phyloP scores from a whole-genome alignment of 805 yeast genomes.

The Kazachstania psychrophila region DNA sequence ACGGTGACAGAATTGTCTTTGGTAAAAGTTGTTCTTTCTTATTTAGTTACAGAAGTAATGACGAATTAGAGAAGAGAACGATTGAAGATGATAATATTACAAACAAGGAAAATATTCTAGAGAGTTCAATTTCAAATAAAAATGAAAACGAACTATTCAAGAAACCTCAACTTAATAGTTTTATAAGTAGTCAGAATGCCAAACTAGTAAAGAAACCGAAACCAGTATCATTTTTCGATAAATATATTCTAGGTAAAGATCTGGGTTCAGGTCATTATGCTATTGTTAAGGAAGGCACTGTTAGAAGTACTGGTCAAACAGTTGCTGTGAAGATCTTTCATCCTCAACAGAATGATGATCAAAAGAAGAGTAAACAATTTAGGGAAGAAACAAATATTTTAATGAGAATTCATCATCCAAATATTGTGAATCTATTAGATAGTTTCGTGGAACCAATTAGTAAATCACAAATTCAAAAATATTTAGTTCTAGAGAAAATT shows the following conservation, averaged over 20 bases:
- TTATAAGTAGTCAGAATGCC: constrained; percentile 19
- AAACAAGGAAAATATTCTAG: not conserved
- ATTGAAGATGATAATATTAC: not conserved
- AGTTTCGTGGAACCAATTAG: constrained; percentile 48
- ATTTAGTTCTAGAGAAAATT: constrained; percentile 61
- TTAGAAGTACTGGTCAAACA: constrained; percentile 46
- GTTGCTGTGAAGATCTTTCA: constrained; percentile 72
- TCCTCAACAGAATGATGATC: constrained; percentile 39
- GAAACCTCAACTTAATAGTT: constrained; percentile 21
- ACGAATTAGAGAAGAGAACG: too few relatives aligned
- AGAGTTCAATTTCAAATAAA: not conserved
- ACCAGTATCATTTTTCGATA: constrained; percentile 45
- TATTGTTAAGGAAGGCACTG: constrained; percentile 61
- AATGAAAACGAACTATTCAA: constrained; percentile 19
- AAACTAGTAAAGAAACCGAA: constrained; percentile 10
- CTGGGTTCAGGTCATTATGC: constrained; percentile 77
- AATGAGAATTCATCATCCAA: constrained; percentile 56
- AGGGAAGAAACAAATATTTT: constrained; percentile 61
- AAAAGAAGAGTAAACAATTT: constrained; percentile 35
- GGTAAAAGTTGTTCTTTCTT: constrained; percentile 46
- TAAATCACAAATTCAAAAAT: constrained; percentile 37
- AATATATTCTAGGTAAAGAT: constrained; percentile 41
- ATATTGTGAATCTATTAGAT: constrained; percentile 57
- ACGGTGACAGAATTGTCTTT: constrained; percentile 56
- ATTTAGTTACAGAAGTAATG: constrained; percentile 33